Percentiles rank a stretch among this genome's conserved stretches.
Evolutionary conservation across 345 rosid species (phyloP).

Genomic region (Moringa oleifera): DNA sequence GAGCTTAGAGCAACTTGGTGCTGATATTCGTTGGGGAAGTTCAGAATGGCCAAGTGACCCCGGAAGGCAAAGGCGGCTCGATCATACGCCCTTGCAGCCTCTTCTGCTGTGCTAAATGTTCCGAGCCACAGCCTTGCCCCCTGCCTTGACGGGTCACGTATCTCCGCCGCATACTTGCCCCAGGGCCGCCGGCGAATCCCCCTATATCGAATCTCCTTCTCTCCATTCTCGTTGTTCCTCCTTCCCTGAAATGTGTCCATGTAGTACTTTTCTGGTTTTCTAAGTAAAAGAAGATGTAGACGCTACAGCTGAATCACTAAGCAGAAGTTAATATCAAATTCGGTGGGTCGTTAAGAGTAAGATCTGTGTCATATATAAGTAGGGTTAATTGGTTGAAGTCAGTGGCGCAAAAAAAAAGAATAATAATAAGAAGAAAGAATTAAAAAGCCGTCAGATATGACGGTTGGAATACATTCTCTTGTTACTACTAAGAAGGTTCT

Average conservation of each 20-base stretch:
- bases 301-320: too few relatives aligned
- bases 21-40: slow-evolving; percentile 57
- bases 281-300: too few relatives aligned
- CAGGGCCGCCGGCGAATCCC: slow-evolving; percentile 74
- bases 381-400: too few relatives aligned
- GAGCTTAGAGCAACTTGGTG: not conserved
- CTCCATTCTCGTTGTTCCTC: too few relatives aligned
- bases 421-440: too few relatives aligned
- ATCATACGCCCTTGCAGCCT: slow-evolving; percentile 61
- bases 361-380: too few relatives aligned
- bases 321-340: too few relatives aligned
- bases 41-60: slow-evolving; percentile 54
- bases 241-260: too few relatives aligned
- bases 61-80: slow-evolving; percentile 52
- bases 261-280: too few relatives aligned
- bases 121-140: slow-evolving; percentile 72
- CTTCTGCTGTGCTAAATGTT: slow-evolving; percentile 51
- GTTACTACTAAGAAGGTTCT: slow-evolving; percentile 15
- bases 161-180: slow-evolving; percentile 86
- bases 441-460: slow-evolving; percentile 29
- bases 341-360: too few relatives aligned
- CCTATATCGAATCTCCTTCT: slow-evolving; percentile 40
- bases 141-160: slow-evolving; percentile 65
- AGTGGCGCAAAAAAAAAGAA: too few relatives aligned
- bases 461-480: slow-evolving; percentile 13